These are phyloP conservation scores for Avena insularis DNA, from an alignment of 176 grass and related monocot species.

Conservation along the genomic window DNA sequence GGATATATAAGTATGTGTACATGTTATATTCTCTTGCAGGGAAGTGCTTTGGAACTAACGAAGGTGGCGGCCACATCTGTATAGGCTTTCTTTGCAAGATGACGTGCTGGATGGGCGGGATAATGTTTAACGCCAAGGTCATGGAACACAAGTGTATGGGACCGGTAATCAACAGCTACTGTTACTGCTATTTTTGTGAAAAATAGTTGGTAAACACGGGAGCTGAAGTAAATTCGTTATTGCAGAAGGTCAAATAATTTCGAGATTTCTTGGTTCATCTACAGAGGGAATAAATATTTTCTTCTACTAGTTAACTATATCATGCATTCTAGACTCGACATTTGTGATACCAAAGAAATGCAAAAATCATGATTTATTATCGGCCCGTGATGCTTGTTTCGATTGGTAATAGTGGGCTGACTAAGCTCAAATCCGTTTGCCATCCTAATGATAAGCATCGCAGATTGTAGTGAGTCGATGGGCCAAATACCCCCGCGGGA, in stretches of 20 bases:
- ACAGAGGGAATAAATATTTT: neutral
- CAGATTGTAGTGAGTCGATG: too few species aligned
- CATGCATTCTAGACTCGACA: too few species aligned
- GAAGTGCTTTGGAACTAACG: neutral
- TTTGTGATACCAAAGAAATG: too few species aligned
- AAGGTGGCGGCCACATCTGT: neutral
- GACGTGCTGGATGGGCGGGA: slow-evolving; percentile 9
- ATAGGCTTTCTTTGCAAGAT: neutral
- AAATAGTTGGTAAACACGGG: neutral
- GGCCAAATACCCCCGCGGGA: too few species aligned
- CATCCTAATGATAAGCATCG: too few species aligned
- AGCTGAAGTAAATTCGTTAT: neutral
- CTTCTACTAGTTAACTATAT: neutral
- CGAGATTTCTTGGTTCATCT: neutral
- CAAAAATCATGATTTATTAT: too few species aligned
- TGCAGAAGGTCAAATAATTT: neutral
- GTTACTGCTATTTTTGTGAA: slow-evolving; percentile 20
- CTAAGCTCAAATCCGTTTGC: too few species aligned
- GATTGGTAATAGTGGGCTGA: too few species aligned
- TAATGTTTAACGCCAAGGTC: neutral
- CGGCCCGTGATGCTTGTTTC: too few species aligned
- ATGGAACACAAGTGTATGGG: neutral
- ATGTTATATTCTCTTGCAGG: neutral
- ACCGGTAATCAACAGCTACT: neutral
- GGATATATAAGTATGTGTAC: neutral